These are phyloP conservation scores for Phialocephala subalpina DNA, from an alignment of 2,329 filamentous ascomycete species.

Conservation along the genomic window DNA sequence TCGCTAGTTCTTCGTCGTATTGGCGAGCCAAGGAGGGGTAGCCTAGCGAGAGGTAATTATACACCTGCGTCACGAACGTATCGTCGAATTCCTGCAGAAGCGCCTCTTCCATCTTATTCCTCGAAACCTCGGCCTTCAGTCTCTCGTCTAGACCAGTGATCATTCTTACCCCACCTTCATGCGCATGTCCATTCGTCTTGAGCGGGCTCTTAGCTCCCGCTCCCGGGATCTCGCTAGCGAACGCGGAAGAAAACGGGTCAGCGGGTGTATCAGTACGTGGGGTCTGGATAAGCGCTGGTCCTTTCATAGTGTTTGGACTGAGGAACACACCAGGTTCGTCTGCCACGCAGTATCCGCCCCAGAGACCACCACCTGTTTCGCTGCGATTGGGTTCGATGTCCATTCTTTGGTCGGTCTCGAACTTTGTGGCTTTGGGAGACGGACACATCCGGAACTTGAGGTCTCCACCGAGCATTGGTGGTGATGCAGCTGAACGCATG, in stretches of 20 bases:
- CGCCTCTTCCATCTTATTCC: conserved; percentile 38
- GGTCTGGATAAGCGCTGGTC: conserved; percentile 46
- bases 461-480: conserved; percentile 88
- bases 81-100: conserved; percentile 78
- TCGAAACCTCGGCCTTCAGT: conserved; percentile 38
- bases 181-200: conserved; percentile 22
- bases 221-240: conserved; percentile 30
- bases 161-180: conserved; percentile 41
- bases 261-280: conserved; percentile 41
- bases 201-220: conserved; percentile 21
- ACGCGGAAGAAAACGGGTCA: conserved; percentile 45
- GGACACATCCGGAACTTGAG: conserved; percentile 82
- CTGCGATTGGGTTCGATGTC: conserved; percentile 61
- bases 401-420: conserved; percentile 78
- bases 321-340: conserved; percentile 46
- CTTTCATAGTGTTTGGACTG: conserved; percentile 43
- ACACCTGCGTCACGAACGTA: conserved; percentile 90
- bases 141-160: conserved; percentile 42
- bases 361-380: conserved; percentile 71
- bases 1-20: conserved; percentile 86
- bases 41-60: conserved; percentile 93
- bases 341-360: conserved; percentile 74
- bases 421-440: conserved; percentile 84
- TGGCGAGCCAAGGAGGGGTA: conserved; percentile 85
- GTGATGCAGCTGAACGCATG: conserved; percentile 67